Evolutionary conservation across 176 grass and related monocot genomes (phyloP).

Genomic region (Saccharum spontaneum): DNA sequence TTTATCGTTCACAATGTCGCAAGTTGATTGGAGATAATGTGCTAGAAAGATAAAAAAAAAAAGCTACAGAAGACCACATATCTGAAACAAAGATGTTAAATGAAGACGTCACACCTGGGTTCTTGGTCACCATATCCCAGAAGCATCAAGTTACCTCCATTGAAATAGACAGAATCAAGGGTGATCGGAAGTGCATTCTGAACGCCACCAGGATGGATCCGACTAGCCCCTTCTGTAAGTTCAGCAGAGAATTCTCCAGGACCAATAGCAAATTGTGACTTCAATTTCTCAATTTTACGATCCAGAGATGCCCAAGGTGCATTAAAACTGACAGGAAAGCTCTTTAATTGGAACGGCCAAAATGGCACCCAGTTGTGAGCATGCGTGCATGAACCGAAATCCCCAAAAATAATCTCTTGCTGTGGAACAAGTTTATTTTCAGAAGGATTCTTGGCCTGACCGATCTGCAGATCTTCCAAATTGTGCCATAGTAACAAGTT

Average conservation of each 20-base stretch:
- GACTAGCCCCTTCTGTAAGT: slow-evolving; percentile 53
- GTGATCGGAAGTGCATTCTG: slow-evolving; percentile 68
- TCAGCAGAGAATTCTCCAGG: slow-evolving; percentile 64
- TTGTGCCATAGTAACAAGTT: slow-evolving; percentile 11
- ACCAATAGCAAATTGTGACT: slow-evolving; percentile 62
- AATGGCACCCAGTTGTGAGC: slow-evolving; percentile 54
- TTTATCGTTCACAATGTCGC: background rate
- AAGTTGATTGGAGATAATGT: slow-evolving; percentile 22
- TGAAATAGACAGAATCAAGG: slow-evolving; percentile 89
- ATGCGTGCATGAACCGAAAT: slow-evolving; percentile 66
- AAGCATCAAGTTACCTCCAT: slow-evolving; percentile 82
- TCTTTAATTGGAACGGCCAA: slow-evolving; percentile 55
- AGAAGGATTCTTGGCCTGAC: slow-evolving; percentile 20
- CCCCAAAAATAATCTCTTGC: slow-evolving; percentile 27
- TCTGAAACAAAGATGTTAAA: slow-evolving; percentile 18
- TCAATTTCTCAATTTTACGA: slow-evolving; percentile 62
- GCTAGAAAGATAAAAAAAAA: background rate
- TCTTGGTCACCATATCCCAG: slow-evolving; percentile 89
- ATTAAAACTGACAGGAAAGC: slow-evolving; percentile 19
- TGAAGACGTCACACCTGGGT: slow-evolving; percentile 58
- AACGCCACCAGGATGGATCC: slow-evolving; percentile 53
- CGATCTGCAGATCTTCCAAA: slow-evolving; percentile 24
- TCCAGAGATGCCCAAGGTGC: slow-evolving; percentile 49
- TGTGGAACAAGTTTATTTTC: slow-evolving; percentile 29
- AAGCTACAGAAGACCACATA: background rate